phyloP scores from a whole-genome alignment of 306 rosid genomes.

The Rosa persica region DNA sequence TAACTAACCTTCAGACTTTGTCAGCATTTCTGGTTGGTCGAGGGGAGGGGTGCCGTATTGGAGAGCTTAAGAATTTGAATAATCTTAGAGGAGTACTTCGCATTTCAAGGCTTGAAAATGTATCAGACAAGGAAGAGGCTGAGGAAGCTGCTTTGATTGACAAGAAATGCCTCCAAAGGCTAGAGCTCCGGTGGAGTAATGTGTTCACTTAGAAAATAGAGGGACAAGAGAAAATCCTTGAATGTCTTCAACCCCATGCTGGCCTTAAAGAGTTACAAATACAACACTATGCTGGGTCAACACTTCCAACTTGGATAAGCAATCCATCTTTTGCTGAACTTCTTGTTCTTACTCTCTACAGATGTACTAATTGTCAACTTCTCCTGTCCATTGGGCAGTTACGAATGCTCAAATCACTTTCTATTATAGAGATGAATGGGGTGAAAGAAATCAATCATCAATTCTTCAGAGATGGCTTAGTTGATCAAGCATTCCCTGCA shows the following conservation, averaged over 20 bases:
- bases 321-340: conserved; percentile 8
- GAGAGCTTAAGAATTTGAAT: conserved; percentile 11
- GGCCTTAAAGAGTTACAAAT: conserved; percentile 10
- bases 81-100: conserved; percentile 21
- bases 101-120: conserved; percentile 28
- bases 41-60: conserved; percentile 10
- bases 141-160: conserved; percentile 9
- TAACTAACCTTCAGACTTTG: conserved; percentile 23
- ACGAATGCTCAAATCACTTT: conserved; percentile 16
- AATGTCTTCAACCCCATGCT: conserved; percentile 22
- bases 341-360: conserved; percentile 6
- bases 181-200: conserved; percentile 23
- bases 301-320: conserved; percentile 29
- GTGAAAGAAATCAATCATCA: conserved; percentile 13
- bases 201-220: background rate
- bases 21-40: conserved; percentile 28
- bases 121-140: conserved; percentile 10
- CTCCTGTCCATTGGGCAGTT: conserved; percentile 24
- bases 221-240: conserved; percentile 16
- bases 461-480: background rate
- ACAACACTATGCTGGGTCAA: conserved; percentile 18
- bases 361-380: conserved; percentile 9
- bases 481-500: background rate
- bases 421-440: conserved; percentile 19
- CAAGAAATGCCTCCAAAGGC: background rate